Evolutionary conservation across 768 basidiomycete genomes (phyloP), one percentile per base, ranked within the genome.

Genomic region (Boletus sensibilis): DNA sequence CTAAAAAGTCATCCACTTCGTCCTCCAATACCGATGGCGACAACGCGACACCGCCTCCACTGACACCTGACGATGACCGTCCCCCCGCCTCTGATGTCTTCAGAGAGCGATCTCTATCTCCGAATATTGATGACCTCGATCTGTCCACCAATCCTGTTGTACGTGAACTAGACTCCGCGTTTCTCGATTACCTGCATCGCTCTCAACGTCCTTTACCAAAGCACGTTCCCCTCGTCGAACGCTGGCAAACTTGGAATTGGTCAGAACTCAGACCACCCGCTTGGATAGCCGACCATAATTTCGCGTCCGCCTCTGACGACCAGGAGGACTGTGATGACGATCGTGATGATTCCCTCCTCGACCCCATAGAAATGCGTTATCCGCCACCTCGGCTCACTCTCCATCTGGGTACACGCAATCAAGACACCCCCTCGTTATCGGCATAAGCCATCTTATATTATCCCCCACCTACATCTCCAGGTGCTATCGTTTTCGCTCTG

Each of bases 21-120:
- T 68, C 72, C 7, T 64, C 68, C 23, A 72, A 61, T 35, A 67
- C 67, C 23, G 69, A 69, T 42, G 64, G 61, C 25, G 74, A 74
- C 57, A 66, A 63, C 41, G 62, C 55, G 50, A 72, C 68, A 2
- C 72, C 75, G 7, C 73, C 75, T 1, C 68, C 75, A 39, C 64
- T 74, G 46, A 75, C 76, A 0, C 72, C 73, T 42, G 72, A 77
- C 57, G 67, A 74, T 27, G 72, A 70, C 55, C 62, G 63, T 27
- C 59, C 58, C 3, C 9, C 38, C n/a, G 51, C 25, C 20, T 56
- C 70, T 4, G 63, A 57, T 31, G 46, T 67, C 31, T 60, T 72
- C 42, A 55, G 54, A 52, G 61, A 53, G 33, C 69, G 54, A 51
- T 71, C 69, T 4, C 63, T 64, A 27, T 64, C 66, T 5, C 64